Conservation (phyloP, 441 rosid species). For the Syzygium malaccense region DNA sequence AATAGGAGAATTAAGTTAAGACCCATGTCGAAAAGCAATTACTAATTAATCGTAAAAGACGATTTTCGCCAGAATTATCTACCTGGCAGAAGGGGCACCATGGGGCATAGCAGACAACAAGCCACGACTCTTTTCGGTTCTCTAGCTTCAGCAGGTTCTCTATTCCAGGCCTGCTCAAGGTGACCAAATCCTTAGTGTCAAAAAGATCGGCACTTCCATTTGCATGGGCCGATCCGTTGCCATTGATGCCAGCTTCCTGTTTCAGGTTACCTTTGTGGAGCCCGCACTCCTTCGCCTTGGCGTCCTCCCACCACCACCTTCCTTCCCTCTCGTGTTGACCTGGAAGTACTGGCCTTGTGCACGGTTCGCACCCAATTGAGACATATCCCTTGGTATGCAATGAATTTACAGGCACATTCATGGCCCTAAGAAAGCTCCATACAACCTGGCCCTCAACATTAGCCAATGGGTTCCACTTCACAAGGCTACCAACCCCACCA, state of each 20-base stretch:
- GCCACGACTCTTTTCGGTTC: conserved; percentile 73
- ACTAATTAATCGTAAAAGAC: background rate
- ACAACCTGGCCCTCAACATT: conserved; percentile 60
- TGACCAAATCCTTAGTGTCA: conserved; percentile 53
- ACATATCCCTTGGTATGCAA: conserved; percentile 71
- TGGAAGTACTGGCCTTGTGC: conserved; percentile 84
- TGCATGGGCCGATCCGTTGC: background rate
- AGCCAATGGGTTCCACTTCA: conserved; percentile 95
- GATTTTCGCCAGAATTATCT: background rate
- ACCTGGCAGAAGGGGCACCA: conserved; percentile 96
- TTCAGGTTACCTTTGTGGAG: conserved; percentile 88
- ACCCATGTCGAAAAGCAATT: background rate
- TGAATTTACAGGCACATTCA: conserved; percentile 81
- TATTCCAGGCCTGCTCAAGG: conserved; percentile 63
- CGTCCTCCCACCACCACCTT: conserved; percentile 99
- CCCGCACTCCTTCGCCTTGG: conserved; percentile 94
- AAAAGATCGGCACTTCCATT: conserved; percentile 50
- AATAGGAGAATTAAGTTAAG: background rate
- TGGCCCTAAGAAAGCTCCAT: conserved; percentile 78
- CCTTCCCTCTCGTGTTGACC: conserved; percentile 99
- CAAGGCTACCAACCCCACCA: conserved; percentile 78
- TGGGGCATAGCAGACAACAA: conserved; percentile 87
- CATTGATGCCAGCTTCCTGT: conserved; percentile 16
- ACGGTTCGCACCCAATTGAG: conserved; percentile 94
- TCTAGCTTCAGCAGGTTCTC: conserved; percentile 69